phyloP scores from a whole-genome alignment of 805 yeast species.

The Candida alai region DNA sequence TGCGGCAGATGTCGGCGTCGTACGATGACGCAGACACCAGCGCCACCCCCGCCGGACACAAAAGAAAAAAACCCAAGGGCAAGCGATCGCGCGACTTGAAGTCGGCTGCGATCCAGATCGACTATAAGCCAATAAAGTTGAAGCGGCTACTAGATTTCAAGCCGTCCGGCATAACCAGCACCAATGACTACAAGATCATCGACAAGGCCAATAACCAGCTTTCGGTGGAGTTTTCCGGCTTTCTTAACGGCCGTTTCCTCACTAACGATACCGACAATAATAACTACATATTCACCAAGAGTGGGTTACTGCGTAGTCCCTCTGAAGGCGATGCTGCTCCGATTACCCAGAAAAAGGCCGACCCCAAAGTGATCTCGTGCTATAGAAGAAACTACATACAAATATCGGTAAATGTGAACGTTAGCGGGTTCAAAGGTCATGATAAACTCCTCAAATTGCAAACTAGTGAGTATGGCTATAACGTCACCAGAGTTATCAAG shows the following conservation, averaged over 20 bases:
- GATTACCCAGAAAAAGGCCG: conserved; percentile 9
- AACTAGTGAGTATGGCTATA: conserved; percentile 34
- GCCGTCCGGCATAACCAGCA: conserved; percentile 11
- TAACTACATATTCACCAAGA: conserved; percentile 23
- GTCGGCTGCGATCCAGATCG: conserved; percentile 19
- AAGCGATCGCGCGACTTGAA: conserved; percentile 11
- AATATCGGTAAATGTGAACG: conserved; percentile 26
- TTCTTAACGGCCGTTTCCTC: conserved; percentile 40
- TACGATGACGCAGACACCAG: conserved; percentile 2
- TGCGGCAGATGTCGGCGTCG: no score
- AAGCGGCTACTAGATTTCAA: conserved; percentile 28
- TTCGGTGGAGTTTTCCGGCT: conserved; percentile 27
- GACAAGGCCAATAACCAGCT: conserved; percentile 28
- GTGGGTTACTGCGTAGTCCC: conserved; percentile 6
- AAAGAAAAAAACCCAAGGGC: conserved; percentile 9
- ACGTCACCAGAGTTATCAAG: conserved; percentile 33
- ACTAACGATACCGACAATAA: conserved; percentile 39
- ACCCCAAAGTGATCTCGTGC: conserved; percentile 41
- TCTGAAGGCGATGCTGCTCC: conserved; percentile 1
- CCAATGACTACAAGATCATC: conserved; percentile 21
- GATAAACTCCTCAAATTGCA: conserved; percentile 28
- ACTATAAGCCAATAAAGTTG: conserved; percentile 24
- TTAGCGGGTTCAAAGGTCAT: conserved; percentile 22
- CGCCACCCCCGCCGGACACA: conserved; percentile 7
- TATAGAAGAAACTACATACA: conserved; percentile 43